These are phyloP conservation scores for Hyparrhenia diplandra DNA, from an alignment of 176 grass and related monocot species.

Conservation along the genomic window DNA sequence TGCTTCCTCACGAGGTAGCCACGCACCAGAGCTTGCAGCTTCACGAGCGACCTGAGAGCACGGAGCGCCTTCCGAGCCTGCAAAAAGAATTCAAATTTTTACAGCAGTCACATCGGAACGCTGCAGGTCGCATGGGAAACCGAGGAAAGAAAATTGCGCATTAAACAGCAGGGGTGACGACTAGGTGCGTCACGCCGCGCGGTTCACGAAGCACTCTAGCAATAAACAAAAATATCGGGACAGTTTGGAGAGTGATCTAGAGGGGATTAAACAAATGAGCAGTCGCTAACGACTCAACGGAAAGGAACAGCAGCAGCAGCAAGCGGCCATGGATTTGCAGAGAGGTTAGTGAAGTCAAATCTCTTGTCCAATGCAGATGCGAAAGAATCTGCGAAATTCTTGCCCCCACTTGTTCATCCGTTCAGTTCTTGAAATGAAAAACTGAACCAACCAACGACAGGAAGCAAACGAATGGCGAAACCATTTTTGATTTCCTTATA, in stretches of 20 bases:
- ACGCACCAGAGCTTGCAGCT: conserved; percentile 80
- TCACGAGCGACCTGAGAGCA: conserved; percentile 78
- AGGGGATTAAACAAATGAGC: conserved; percentile 14
- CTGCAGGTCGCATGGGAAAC: neutral
- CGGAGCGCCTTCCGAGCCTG: conserved; percentile 80
- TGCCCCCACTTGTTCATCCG: neutral
- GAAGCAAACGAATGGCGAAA: neutral
- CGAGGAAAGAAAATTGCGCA: neutral
- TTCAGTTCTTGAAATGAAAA: neutral
- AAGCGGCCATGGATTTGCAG: neutral
- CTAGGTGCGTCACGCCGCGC: conserved; percentile 21
- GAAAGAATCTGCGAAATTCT: conserved; percentile 26
- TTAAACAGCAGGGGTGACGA: conserved; percentile 19
- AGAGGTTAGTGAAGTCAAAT: too few relatives aligned
- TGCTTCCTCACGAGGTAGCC: conserved; percentile 86
- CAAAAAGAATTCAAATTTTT: conserved; percentile 19
- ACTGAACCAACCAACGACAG: neutral
- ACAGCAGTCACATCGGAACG: neutral
- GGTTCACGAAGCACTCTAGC: neutral
- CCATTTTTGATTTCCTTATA: too few relatives aligned
- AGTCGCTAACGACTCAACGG: conserved; percentile 15
- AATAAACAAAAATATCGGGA: conserved; percentile 23
- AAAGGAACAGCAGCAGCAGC: neutral
- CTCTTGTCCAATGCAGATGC: conserved; percentile 23
- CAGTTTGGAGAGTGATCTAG: neutral